A percentile compares a stretch with the other conserved stretches of the same genome.
Evolutionary conservation across 768 basidiomycete species (phyloP).

Genomic region (Hericium erinaceus): DNA sequence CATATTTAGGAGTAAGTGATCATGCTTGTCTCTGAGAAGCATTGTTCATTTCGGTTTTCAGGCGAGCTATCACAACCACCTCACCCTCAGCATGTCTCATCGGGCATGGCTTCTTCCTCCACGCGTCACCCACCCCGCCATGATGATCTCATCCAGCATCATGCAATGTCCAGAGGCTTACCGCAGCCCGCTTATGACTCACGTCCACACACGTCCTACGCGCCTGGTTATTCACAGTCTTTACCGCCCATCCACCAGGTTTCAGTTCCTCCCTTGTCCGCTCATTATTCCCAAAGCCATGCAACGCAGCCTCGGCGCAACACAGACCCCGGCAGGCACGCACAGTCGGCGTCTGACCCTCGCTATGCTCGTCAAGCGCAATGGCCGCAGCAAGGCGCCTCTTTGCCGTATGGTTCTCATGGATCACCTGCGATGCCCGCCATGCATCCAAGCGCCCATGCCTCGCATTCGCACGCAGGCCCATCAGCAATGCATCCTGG

Average conservation of each 20-base stretch:
- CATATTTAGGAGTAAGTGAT: slow-evolving; percentile 11
- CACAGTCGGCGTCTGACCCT: background rate
- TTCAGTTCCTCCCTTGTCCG: slow-evolving; percentile 1
- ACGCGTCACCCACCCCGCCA: slow-evolving; percentile 7
- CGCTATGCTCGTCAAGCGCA: slow-evolving; percentile 3
- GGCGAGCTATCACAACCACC: slow-evolving; percentile 13
- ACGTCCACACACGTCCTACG: background rate
- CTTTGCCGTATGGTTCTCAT: background rate
- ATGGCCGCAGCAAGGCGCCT: background rate
- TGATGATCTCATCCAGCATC: slow-evolving; percentile 1
- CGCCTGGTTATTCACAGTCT: background rate
- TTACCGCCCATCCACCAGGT: background rate
- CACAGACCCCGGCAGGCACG: background rate
- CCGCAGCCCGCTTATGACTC: background rate
- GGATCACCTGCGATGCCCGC: background rate
- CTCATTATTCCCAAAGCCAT: slow-evolving; percentile 5
- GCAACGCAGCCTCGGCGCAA: background rate
- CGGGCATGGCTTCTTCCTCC: slow-evolving; percentile 4
- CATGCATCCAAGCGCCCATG: background rate
- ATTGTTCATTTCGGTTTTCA: background rate
- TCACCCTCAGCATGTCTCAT: slow-evolving; percentile 1
- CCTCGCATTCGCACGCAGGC: background rate
- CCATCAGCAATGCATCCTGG: background rate
- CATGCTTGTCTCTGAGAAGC: background rate
- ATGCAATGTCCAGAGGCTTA: slow-evolving; percentile 4